Percentiles rank a stretch among this genome's conserved stretches.
These are phyloP conservation scores for Anastatica hierochuntica DNA, from an alignment of 345 rosid species.

Conservation along the genomic window DNA sequence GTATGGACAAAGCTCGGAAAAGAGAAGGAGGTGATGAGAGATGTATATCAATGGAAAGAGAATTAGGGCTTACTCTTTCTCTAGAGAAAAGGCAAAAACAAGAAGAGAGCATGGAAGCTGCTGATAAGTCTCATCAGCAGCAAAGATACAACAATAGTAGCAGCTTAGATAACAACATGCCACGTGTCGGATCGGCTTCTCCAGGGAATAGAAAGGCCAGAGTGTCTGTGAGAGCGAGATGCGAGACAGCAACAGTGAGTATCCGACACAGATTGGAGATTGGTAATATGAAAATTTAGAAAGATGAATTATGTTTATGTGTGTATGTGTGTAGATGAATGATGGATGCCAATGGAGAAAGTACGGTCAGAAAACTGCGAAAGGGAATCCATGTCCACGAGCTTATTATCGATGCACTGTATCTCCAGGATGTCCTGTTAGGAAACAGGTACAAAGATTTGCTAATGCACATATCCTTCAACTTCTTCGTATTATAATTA, in stretches of 20 bases:
- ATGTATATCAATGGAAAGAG: constrained; percentile 9
- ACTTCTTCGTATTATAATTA: too few relatives aligned
- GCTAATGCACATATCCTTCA: too few relatives aligned
- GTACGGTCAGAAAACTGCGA: not conserved
- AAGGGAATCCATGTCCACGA: not conserved
- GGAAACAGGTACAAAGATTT: not conserved
- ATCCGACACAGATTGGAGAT: not conserved
- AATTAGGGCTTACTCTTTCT: constrained; percentile 26
- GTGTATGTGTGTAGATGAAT: not conserved
- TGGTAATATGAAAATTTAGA: too few relatives aligned
- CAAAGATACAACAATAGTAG: constrained; percentile 13
- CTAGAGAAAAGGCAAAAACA: constrained; percentile 14
- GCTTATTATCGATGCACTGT: not conserved
- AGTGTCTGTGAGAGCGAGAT: constrained; percentile 79
- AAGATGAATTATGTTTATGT: too few relatives aligned
- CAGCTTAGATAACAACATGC: not conserved
- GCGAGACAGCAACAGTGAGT: constrained; percentile 62
- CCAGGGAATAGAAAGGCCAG: constrained; percentile 49
- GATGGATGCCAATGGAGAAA: not conserved
- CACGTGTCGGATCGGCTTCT: constrained; percentile 15
- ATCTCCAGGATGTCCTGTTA: not conserved
- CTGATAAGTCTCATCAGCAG: constrained; percentile 2
- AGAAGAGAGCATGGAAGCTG: constrained; percentile 11
- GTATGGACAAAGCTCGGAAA: constrained; percentile 1
- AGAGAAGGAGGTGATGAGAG: constrained; percentile 14